These are phyloP conservation scores for Ganoderma lingzhi DNA, from an alignment of 1,284 basidiomycete genomes.

Conservation along the genomic window DNA sequence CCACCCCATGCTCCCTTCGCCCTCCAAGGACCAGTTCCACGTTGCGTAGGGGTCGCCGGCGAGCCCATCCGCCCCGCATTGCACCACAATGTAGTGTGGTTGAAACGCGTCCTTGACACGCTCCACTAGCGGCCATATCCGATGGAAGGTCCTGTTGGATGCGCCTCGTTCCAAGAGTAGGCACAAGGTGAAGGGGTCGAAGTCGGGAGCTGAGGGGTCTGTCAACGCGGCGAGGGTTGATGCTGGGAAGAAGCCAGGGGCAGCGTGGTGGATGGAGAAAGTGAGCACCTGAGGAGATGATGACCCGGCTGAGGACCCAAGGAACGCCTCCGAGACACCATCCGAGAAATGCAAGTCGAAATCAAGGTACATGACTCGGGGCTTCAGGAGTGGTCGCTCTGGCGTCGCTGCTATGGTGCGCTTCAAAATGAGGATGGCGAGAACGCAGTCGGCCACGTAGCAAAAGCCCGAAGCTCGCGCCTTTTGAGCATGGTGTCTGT, in stretches of 20 bases:
- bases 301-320: conserved; percentile 32
- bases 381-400: conserved; percentile 46
- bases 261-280: conserved; percentile 84
- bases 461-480: conserved; percentile 88
- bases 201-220: conserved; percentile 45
- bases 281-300: conserved; percentile 70
- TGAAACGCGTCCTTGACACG: conserved; percentile 66
- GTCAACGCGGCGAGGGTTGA: conserved; percentile 64
- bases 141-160: conserved; percentile 63
- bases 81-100: conserved; percentile 84
- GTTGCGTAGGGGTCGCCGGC: conserved; percentile 83
- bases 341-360: conserved; percentile 94
- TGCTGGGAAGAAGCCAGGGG: conserved; percentile 86
- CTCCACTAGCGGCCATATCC: conserved; percentile 73
- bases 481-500: conserved; percentile 81
- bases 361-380: conserved; percentile 89
- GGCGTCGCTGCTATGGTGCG: conserved; percentile 13
- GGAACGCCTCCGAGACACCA: conserved; percentile 85
- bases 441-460: conserved; percentile 90
- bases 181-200: conserved; percentile 80
- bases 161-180: conserved; percentile 78
- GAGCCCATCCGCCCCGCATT: conserved; percentile 89
- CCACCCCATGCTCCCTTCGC: conserved; percentile 75
- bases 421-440: conserved; percentile 69
- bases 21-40: conserved; percentile 79